Evolutionary conservation across 2,329 filamentous ascomycete species (phyloP).

Genomic region (Trichoderma lentiforme): DNA sequence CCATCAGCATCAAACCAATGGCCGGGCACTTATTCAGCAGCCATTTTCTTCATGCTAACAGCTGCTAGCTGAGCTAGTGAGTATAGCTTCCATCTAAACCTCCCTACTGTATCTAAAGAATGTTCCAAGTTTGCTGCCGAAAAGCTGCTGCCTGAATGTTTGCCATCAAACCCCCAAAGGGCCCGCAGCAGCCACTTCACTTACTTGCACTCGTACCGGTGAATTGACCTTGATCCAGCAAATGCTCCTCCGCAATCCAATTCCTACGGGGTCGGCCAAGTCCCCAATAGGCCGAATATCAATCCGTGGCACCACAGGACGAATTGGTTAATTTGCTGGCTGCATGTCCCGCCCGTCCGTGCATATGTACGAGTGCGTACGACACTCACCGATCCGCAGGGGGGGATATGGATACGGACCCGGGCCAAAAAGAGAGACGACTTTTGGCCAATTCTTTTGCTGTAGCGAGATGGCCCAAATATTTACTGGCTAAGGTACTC

Average conservation of each 20-base stretch:
- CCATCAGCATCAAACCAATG: too few relatives aligned
- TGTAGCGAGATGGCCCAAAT: not conserved
- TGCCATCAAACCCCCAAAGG: not conserved
- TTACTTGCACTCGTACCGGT: not conserved
- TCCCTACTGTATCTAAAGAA: not conserved
- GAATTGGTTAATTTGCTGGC: conserved; percentile 5
- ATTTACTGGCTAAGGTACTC: not conserved
- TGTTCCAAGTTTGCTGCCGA: not conserved
- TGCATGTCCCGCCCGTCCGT: conserved; percentile 11
- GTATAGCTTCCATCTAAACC: not conserved
- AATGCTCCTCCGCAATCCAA: not conserved
- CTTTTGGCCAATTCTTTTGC: not conserved
- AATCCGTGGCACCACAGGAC: conserved; percentile 1
- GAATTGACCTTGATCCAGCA: not conserved
- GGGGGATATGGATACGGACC: not conserved
- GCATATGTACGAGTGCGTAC: conserved; percentile 9
- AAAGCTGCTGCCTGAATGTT: not conserved
- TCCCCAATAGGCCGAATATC: not conserved
- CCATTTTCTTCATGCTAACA: not conserved
- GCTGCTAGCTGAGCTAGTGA: not conserved
- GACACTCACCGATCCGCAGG: conserved; percentile 2
- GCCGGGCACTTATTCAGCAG: not conserved
- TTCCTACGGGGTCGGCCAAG: not conserved
- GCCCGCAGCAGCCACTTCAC: not conserved
- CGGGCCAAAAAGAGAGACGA: too few relatives aligned